These are phyloP conservation scores for Kodamaea neixiangensis DNA, from an alignment of 805 yeast genomes.

Conservation along the genomic window DNA sequence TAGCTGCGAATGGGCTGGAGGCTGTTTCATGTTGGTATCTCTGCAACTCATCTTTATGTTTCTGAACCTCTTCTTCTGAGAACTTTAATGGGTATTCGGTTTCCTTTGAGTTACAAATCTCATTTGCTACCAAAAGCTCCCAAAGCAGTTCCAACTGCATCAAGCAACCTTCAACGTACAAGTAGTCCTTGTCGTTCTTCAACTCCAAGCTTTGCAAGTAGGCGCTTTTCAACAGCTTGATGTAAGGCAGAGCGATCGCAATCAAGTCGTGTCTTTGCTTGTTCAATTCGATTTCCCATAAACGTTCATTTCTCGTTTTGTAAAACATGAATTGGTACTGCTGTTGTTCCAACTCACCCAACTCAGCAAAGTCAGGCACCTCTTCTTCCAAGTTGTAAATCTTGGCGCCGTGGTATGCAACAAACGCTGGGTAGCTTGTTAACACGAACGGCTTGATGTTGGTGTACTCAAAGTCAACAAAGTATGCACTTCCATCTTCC, in stretches of 20 bases:
- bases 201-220: slow-evolving; percentile 61
- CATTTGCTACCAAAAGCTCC: slow-evolving; percentile 63
- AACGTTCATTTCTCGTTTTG: slow-evolving; percentile 86
- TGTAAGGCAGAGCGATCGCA: slow-evolving; percentile 81
- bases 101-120: slow-evolving; percentile 48
- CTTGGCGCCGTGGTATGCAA: slow-evolving; percentile 86
- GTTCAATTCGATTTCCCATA: slow-evolving; percentile 81
- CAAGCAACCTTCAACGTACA: slow-evolving; percentile 66
- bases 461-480: slow-evolving; percentile 83
- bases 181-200: slow-evolving; percentile 57
- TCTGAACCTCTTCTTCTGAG: slow-evolving; percentile 57
- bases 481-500: slow-evolving; percentile 41
- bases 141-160: slow-evolving; percentile 68
- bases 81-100: slow-evolving; percentile 58
- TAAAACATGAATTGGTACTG: slow-evolving; percentile 85
- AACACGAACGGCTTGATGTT: slow-evolving; percentile 79
- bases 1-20: slow-evolving; percentile 79
- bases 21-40: slow-evolving; percentile 68
- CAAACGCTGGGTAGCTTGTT: slow-evolving; percentile 77
- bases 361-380: slow-evolving; percentile 63
- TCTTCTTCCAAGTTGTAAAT: slow-evolving; percentile 75
- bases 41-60: slow-evolving; percentile 58
- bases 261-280: slow-evolving; percentile 64
- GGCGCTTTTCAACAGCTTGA: slow-evolving; percentile 69
- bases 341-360: slow-evolving; percentile 72